Percentiles rank a stretch among this genome's conserved stretches.
Evolutionary conservation across 2,329 filamentous ascomycete species (phyloP).

Genomic region (Atkinsonella hypoxylon): DNA sequence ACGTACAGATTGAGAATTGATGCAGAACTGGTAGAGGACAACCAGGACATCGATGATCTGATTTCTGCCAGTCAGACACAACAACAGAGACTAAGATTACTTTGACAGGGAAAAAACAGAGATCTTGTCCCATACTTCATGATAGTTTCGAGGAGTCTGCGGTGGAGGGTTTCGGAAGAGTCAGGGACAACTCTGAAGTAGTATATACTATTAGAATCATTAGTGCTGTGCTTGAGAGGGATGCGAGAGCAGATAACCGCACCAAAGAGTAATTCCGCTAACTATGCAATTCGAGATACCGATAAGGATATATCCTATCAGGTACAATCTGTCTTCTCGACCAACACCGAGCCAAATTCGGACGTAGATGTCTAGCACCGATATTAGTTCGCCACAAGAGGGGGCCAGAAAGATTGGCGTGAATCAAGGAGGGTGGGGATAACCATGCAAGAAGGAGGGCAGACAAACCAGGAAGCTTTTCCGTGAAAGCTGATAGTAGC

Average conservation of each 20-base stretch:
- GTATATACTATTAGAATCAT: neutral
- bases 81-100: no score
- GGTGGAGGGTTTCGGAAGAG: neutral
- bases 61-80: neutral
- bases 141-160: neutral
- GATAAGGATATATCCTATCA: neutral
- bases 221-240: neutral
- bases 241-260: neutral
- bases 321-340: neutral
- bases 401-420: neutral
- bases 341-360: constrained; percentile 1
- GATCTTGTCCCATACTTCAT: neutral
- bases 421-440: neutral
- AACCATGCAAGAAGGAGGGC: neutral
- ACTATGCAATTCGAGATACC: neutral
- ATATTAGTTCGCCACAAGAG: neutral
- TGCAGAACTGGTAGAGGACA: neutral
- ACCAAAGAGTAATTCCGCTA: neutral
- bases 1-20: neutral
- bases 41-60: neutral
- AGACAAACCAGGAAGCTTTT: neutral
- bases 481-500: neutral
- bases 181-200: neutral
- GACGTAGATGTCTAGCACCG: neutral
- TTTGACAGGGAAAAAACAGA: no score